Evolutionary conservation across 345 rosid genomes (phyloP).

Genomic region (Sonneratia alba): DNA sequence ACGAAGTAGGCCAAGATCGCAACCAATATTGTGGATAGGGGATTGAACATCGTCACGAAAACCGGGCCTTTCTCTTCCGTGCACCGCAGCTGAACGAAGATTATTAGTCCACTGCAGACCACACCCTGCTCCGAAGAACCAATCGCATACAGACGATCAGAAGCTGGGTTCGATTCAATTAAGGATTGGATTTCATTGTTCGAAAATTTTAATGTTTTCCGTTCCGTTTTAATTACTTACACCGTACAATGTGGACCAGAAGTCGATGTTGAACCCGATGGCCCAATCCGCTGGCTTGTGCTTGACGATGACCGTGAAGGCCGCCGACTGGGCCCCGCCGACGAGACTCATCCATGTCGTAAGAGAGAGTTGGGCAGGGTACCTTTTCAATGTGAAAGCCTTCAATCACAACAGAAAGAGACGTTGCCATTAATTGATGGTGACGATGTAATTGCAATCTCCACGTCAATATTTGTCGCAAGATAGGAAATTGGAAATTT

Average conservation of each 20-base stretch:
- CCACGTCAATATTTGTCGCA: too few species aligned
- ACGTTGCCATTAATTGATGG: not conserved
- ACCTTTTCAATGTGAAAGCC: constrained; percentile 50
- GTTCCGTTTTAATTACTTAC: constrained; percentile 21
- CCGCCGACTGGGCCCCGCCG: constrained; percentile 57
- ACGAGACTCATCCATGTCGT: constrained; percentile 53
- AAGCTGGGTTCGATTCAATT: not conserved
- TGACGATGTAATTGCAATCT: too few species aligned
- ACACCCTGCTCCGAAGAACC: constrained; percentile 35
- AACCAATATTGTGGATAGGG: constrained; percentile 40
- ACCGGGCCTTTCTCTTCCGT: constrained; percentile 48
- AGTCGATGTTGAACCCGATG: constrained; percentile 42
- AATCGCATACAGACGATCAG: not conserved
- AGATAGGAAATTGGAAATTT: too few species aligned
- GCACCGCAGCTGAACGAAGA: constrained; percentile 50
- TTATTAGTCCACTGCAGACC: constrained; percentile 33
- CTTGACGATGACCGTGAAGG: constrained; percentile 32
- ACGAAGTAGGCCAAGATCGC: constrained; percentile 41
- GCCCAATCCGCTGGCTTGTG: constrained; percentile 43
- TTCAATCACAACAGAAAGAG: constrained; percentile 7
- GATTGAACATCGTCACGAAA: constrained; percentile 57
- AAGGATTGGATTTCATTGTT: not conserved
- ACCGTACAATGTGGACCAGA: constrained; percentile 48
- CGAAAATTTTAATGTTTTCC: not conserved
- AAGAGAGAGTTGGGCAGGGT: constrained; percentile 57